Evolutionary conservation across 768 basidiomycete genomes (phyloP).

Genomic region (Coprinopsis marcescibilis): DNA sequence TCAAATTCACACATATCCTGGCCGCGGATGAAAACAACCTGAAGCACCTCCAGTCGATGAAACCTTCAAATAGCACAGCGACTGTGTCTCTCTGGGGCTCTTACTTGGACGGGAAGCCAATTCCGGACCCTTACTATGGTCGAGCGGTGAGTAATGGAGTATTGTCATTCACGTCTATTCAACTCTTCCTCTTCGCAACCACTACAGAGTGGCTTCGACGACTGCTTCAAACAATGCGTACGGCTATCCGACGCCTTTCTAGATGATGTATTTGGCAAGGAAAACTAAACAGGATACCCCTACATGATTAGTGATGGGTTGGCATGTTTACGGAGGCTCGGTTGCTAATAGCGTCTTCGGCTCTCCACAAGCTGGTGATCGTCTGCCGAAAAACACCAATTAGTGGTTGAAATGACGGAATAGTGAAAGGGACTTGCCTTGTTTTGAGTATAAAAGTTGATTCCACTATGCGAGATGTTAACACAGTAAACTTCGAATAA

Average conservation of each 20-base stretch:
- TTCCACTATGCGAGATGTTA: slow-evolving; percentile 44
- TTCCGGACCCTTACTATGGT: slow-evolving; percentile 85
- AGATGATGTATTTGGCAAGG: slow-evolving; percentile 47
- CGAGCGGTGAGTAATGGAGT: slow-evolving; percentile 44
- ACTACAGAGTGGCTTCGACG: slow-evolving; percentile 63
- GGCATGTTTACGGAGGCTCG: slow-evolving; percentile 87
- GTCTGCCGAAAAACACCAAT: slow-evolving; percentile 45
- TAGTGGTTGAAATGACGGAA: neutral
- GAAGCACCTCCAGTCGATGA: slow-evolving; percentile 49
- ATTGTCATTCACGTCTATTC: slow-evolving; percentile 8
- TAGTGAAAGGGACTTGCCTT: slow-evolving; percentile 45
- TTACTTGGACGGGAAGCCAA: slow-evolving; percentile 62
- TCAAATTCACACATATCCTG: slow-evolving; percentile 74
- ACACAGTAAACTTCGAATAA: neutral
- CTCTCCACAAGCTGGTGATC: slow-evolving; percentile 87
- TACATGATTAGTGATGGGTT: slow-evolving; percentile 50
- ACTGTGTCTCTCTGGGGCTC: slow-evolving; percentile 76
- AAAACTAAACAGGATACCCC: slow-evolving; percentile 4
- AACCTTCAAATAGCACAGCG: slow-evolving; percentile 48
- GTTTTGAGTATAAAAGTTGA: slow-evolving; percentile 95
- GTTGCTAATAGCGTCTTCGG: slow-evolving; percentile 75
- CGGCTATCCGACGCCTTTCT: slow-evolving; percentile 73
- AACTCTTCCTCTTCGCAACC: neutral
- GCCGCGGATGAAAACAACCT: slow-evolving; percentile 80
- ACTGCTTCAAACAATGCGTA: slow-evolving; percentile 72